phyloP scores from a whole-genome alignment of 1,284 basidiomycete genomes.

The Coriolopsis trogii region DNA sequence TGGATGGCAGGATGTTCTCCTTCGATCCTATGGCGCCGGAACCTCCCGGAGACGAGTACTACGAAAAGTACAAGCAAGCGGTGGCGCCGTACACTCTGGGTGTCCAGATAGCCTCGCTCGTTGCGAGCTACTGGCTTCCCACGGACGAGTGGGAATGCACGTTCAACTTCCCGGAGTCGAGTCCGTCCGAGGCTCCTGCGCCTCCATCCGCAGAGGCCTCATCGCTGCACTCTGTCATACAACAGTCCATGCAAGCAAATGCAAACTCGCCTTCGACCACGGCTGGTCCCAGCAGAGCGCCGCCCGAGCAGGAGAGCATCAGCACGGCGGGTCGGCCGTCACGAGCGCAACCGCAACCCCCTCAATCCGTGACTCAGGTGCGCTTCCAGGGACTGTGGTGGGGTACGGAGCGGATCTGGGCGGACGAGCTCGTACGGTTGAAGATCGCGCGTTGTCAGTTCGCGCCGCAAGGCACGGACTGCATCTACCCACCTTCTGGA shows the following conservation, averaged over 20 bases:
- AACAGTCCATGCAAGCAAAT: constrained; percentile 26
- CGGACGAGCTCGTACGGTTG: constrained; percentile 81
- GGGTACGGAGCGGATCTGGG: constrained; percentile 89
- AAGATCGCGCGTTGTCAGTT: constrained; percentile 67
- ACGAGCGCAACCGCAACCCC: not conserved
- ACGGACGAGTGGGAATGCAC: constrained; percentile 73
- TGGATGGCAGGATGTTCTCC: constrained; percentile 39
- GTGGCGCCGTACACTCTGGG: constrained; percentile 67
- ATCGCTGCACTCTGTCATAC: constrained; percentile 26
- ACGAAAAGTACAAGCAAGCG: constrained; percentile 42
- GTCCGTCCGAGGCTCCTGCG: constrained; percentile 9
- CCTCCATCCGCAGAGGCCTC: constrained; percentile 28
- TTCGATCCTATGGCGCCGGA: constrained; percentile 52
- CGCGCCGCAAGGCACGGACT: constrained; percentile 59
- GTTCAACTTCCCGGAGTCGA: constrained; percentile 38
- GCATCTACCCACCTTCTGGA: constrained; percentile 61
- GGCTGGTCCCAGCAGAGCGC: not conserved
- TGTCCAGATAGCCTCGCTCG: constrained; percentile 61
- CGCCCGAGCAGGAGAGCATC: constrained; percentile 8
- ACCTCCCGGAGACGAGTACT: constrained; percentile 8
- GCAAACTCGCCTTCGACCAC: constrained; percentile 7
- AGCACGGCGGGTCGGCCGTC: constrained; percentile 19
- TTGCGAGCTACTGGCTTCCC: constrained; percentile 65
- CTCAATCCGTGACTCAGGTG: constrained; percentile 46
- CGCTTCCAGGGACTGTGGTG: constrained; percentile 85